Base-by-base conservation (phyloP, 2,329 filamentous ascomycete species). In the Aureobasidium pullulans region DNA sequence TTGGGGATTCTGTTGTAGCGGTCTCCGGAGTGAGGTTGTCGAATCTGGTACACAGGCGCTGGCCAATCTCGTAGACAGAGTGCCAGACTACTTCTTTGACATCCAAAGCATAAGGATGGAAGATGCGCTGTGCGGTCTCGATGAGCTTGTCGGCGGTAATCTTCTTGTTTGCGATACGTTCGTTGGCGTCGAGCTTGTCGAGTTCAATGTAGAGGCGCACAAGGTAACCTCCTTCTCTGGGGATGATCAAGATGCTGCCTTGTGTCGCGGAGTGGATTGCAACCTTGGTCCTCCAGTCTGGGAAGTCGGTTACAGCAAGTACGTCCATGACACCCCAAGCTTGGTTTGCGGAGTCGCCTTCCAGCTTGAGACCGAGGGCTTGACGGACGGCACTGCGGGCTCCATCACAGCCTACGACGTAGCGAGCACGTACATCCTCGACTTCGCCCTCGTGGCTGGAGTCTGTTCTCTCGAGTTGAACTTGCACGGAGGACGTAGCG, bases 201-300 rank as follows among this genome's bases (percentile, higher is more conserved):
- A 73, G 66, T 57, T 70, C 66, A 53, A 72, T 72, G 61, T 72
- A 72, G 43, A 72, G 68, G 8, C 71, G 61, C 5, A 65, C 66
- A 1, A 73, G 62, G 29, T 60, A 61, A 19, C 69, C 70, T 16
- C 69, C 70, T 60, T 72, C 71, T 37, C 71, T 61, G 0, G 88
- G 88, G 61, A 93, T 91, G 6, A 92, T 85, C 83, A 92, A 88
- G 67, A 92, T 89, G 1, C 87, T 87, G 57, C 85, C 76, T 59
- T 70, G 67, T 46, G 81, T 78, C 6, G 60, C 62, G 6, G 86
- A 89, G 69, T 89, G 87, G 62, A 91, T 89, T 0, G 86, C 88
- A 66, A 84, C 88, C 76, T 88, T 87, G 79, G 87, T 86, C 78
- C 89, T 86, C 68, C 90, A 90, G 68, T 91, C 88, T 0, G 88